Base-by-base conservation (phyloP, 2,329 filamentous ascomycete genomes). In the Phoma sp. region DNA sequence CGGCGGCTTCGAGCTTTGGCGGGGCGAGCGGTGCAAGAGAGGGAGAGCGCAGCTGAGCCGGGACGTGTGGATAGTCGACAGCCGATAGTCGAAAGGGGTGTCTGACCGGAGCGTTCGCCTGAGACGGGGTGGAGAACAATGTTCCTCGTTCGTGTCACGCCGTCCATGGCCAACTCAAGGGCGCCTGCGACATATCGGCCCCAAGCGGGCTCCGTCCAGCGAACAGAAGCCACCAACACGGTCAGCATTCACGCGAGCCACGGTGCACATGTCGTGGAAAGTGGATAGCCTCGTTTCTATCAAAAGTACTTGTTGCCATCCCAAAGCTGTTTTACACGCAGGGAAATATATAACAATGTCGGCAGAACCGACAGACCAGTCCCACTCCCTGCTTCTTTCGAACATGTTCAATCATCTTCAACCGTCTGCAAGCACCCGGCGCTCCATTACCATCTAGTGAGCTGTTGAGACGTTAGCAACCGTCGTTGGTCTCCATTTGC, bases 311-410 rank as follows among this genome's bases (percentile, higher is more conserved):
- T 59, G 65, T 64, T 69, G 65, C 67, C 68, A 63, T 67, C 64
- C 64, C 63, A 65, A 67, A 67, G 65, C 65, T 73, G 71, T 73
- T 74, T 73, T 74, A 74, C 73, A 74, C 65, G 64, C 64, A 69
- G 67, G 63, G 63, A 63, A 68, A 71, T 73, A 73, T 73, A 70
- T 74, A 69, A 70, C 63, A 72, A 69, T 56, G 65, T 65, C 67
- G 66, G 67, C 65, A 58, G 52, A 58, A 65, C 71, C 66, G 63
- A 65, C 69, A 57, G 58, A 59, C 64, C 61, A 61, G 65, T 64
- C 69, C 64, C 71, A 61, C 64, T 63, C 67, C 63, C 64, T 49
- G 63, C 45, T 17, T 57, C 63, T 63, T 63, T 64, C 9, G 25
- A 29, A 29, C 29, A 31, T 31, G 15, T 35, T 35, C n/a, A 5